Base-by-base conservation (phyloP, 495 filamentous ascomycete genomes). In the Rhypophila decipiens region DNA sequence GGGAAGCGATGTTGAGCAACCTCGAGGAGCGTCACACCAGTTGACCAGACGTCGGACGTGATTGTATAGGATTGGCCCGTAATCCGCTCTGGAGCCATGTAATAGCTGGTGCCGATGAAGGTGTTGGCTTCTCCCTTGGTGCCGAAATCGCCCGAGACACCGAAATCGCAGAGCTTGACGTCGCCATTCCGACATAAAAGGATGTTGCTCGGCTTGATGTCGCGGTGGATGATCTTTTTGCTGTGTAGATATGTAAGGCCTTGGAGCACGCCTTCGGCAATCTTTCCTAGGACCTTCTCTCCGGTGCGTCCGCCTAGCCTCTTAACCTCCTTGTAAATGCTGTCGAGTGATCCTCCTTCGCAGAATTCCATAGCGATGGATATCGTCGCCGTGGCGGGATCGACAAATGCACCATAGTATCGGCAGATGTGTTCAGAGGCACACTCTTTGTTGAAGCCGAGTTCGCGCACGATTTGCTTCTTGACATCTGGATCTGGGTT, bases 341-440 rank as follows among this genome's bases (percentile, higher is more conserved):
- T 88, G 66, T 98, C 88, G 24, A 98, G 78, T 43, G 87, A 93
- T 24, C 93, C 94, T 42, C 93, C 93, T 65, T 97, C 93, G 63
- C 93, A 98, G 60, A 95, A 96, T 62, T 98, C 93, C 93, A 98
- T 98, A 21, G 89, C 89, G 63, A 98, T 98, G 37, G 86, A 91
- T 48, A 98, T 97, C 15, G 93, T 97, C 27, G 91, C 88, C 1
- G 87, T 88, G 4, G 86, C 83, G 50, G 93, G 85, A 60, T 97
- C 90, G 66, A 89, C 86, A 57, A 96, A 97, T 47, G 93, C 90
- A 50, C 93, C 93, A 57, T 96, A 97, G 66, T 98, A 98, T 49
- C 84, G 83, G 66, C 94, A 97, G 56, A 98, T 97, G 61, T 97
- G 87, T 49, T 86, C 82, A 3, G 87, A 94, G 4, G 86, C 86